Conservation (phyloP, 345 rosid genomes). For the Clarkia xantiana region DNA sequence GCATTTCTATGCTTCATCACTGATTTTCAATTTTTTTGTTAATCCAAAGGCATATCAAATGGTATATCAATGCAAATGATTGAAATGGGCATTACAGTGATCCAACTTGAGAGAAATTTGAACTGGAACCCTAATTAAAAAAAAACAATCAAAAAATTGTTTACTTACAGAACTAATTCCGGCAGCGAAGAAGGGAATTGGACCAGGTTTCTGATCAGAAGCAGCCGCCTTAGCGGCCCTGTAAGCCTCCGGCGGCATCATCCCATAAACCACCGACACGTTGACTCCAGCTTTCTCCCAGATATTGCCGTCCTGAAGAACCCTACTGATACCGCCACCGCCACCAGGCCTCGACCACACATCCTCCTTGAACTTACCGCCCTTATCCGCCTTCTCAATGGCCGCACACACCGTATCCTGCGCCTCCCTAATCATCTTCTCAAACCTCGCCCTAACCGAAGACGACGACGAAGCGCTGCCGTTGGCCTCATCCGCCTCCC, state of each 20-base stretch:
- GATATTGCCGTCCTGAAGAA: constrained; percentile 76
- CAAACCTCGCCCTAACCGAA: constrained; percentile 62
- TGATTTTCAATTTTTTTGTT: too few relatives aligned
- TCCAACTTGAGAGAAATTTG: too few relatives aligned
- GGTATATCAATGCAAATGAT: too few relatives aligned
- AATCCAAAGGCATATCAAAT: too few relatives aligned
- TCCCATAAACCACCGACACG: constrained; percentile 88
- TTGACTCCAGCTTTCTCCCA: constrained; percentile 98
- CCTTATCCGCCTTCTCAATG: constrained; percentile 49
- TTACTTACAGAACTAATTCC: constrained; percentile 79
- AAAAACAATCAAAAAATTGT: too few relatives aligned
- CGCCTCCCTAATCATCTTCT: constrained; percentile 70
- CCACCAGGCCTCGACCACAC: constrained; percentile 98
- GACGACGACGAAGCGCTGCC: constrained; percentile 11
- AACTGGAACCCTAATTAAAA: too few relatives aligned
- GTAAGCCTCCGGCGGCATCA: constrained; percentile 99
- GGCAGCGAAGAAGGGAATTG: constrained; percentile 84
- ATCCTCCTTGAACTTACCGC: constrained; percentile 78
- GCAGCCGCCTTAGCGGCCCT: constrained; percentile 73
- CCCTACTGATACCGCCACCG: constrained; percentile 96
- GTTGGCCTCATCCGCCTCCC: constrained; percentile 36
- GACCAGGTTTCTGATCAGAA: constrained; percentile 63
- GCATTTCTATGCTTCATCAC: too few relatives aligned
- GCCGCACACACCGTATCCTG: constrained; percentile 74
- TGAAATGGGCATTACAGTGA: too few relatives aligned